Conservation (phyloP, 2,329 filamentous ascomycete species). For the Trichoderma asperellum region DNA sequence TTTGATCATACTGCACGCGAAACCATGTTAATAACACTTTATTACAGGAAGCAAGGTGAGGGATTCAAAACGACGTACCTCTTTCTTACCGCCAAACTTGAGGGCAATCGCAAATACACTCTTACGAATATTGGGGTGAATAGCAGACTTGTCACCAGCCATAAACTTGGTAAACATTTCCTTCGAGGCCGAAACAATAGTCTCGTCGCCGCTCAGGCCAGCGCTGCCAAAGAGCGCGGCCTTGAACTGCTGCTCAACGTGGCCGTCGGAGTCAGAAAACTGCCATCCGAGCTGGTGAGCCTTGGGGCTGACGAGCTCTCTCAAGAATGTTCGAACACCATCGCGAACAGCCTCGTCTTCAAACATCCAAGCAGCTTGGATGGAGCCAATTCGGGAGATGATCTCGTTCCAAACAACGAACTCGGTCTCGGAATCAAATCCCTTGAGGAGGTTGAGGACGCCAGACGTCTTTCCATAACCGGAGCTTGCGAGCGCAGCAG, state of each 20-base stretch:
- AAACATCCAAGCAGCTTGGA: constrained; percentile 80
- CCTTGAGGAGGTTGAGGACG: constrained; percentile 80
- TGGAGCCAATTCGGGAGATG: constrained; percentile 72
- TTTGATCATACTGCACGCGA: constrained; percentile 66
- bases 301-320: constrained; percentile 74
- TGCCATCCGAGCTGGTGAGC: constrained; percentile 88
- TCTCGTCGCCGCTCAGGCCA: constrained; percentile 77
- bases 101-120: constrained; percentile 86
- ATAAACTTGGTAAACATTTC: constrained; percentile 90
- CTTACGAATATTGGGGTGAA: constrained; percentile 88
- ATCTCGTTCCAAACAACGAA: constrained; percentile 97
- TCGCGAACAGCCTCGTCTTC: constrained; percentile 75
- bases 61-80: constrained; percentile 55
- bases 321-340: constrained; percentile 81
- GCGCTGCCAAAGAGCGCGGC: constrained; percentile 84
- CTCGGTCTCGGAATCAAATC: constrained; percentile 80
- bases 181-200: constrained; percentile 77
- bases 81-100: constrained; percentile 81
- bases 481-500: constrained; percentile 83
- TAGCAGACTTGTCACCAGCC: constrained; percentile 74
- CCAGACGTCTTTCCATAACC: constrained; percentile 95
- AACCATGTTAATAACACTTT: constrained; percentile 27
- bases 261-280: constrained; percentile 82
- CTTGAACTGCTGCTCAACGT: constrained; percentile 95
- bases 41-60: neutral